Conservation (phyloP, 306 rosid species). For the Corylus heterophylla region DNA sequence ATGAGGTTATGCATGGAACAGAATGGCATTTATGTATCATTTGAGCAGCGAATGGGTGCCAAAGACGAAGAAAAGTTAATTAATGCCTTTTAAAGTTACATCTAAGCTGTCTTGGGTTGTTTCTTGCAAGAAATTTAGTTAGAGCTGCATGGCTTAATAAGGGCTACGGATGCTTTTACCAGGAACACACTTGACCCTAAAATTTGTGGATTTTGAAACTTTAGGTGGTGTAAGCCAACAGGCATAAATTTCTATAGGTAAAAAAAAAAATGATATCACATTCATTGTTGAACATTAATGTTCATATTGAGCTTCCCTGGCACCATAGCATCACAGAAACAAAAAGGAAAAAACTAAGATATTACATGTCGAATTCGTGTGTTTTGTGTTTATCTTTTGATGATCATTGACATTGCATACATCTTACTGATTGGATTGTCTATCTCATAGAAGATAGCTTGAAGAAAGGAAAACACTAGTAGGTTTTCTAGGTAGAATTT, state of each 20-base stretch:
- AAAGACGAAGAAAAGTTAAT: no score
- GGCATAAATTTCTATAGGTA: background rate
- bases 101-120: background rate
- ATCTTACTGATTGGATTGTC: constrained; percentile 11
- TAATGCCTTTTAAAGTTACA: no score
- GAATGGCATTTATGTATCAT: no score
- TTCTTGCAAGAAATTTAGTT: background rate
- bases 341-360: background rate
- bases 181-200: background rate
- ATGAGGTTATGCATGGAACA: no score
- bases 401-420: no score
- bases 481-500: constrained; percentile 28
- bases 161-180: background rate
- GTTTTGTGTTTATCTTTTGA: background rate
- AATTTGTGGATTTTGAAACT: background rate
- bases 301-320: background rate
- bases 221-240: background rate
- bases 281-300: background rate
- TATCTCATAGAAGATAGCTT: constrained; percentile 26
- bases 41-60: no score
- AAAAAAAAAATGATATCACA: background rate
- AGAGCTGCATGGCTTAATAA: background rate
- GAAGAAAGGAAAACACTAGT: constrained; percentile 44
- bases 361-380: background rate
- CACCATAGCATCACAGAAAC: no score